Base-by-base conservation (phyloP, 305 asterid species). In the Vinca major region DNA sequence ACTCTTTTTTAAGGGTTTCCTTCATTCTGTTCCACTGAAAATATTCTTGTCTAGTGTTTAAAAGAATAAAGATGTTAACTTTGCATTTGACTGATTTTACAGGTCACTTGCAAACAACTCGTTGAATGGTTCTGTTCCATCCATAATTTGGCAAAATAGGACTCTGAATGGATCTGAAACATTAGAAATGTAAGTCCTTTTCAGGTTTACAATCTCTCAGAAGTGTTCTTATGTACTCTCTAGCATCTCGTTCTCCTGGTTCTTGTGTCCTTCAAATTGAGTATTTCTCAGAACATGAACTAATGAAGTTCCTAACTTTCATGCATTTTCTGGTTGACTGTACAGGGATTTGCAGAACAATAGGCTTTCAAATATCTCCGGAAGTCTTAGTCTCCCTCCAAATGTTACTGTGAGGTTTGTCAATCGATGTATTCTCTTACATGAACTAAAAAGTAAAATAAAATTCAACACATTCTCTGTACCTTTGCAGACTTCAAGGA, bases 341-440 rank as follows among this genome's bases (percentile, higher is more conserved):
- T 81, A 77, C 95, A 94, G 99, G 89, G 95, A 94, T 81, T 86
- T 94, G 62, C 80, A 76, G 69, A 78, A 66, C 85, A 94, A 94
- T 74, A 58, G 0, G 50, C 81, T 94, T 74, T 63, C 87, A 19
- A 80, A 74, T 75, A 84, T 91, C 70, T 75, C 83, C 8, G 98
- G 97, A 71, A 71, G 36, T 80, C 77, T 56, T 66, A 4, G 48
- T 40, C 43, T 78, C 65, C 86, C 84, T 56, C 78, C 78, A 48
- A 89, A 94, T 71, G 82, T 88, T 78, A 79, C 88, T 21, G 78
- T 89, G 63, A 83, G 96, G 96, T 89, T 53, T 70, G 89, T 75
- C 76, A 55, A 66, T 67, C 40, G 16, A 56, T 71, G 58, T 56
- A 19, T 49, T 44, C 21, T 49, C 66, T 65, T 26, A 26, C 1